Base-by-base conservation (phyloP, 805 yeast species). In the Myxozyma sirexii region DNA sequence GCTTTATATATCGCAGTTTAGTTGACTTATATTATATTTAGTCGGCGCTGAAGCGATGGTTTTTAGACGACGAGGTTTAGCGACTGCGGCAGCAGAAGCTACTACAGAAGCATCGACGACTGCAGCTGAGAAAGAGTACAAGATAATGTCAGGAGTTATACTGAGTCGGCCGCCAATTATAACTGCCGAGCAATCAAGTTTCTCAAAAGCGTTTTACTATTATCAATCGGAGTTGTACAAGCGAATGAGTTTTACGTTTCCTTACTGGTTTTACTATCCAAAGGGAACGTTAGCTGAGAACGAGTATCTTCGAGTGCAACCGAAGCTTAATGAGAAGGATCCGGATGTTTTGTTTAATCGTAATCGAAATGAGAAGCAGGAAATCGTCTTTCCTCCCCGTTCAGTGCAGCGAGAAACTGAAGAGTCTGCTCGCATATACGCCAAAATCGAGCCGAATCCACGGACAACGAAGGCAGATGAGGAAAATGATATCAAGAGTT, bases 241-340 rank as follows among this genome's bases (percentile, higher is more conserved):
- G 70, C 82, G 98, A 69, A 79, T 94, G 67, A 91, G 92, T 96
- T 91, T 97, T 97, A 91, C 98, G 0, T 94, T 94, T 74, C 98
- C 99, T 4, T 85, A 87, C 68, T 90, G 90, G 82, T 92, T 84
- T 72, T 94, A 92, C 76, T 94, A 86, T 77, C 89, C 87, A 71
- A 86, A 83, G 68, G 98, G 98, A 63, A 87, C 97, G 0, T 78
- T 94, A 63, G 84, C 96, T 2, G 97, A 90, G 72, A 88, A 90
- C 71, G 83, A 83, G 67, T 93, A 84, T 75, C 76, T 85, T 54
- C 83, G 84, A 67, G 85, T 86, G 31, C 96, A 93, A 72, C 60
- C 59, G n/a, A 21, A 35, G 29, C 42, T 62, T 21, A 38, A 50
- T 29, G 33, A 44, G 26, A 54, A 55, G 37, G 49, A 56, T 51